Evolutionary conservation across 2,329 filamentous ascomycete species (phyloP), one percentile per base, ranked within the genome.

Genomic region (Ascochyta lentis): DNA sequence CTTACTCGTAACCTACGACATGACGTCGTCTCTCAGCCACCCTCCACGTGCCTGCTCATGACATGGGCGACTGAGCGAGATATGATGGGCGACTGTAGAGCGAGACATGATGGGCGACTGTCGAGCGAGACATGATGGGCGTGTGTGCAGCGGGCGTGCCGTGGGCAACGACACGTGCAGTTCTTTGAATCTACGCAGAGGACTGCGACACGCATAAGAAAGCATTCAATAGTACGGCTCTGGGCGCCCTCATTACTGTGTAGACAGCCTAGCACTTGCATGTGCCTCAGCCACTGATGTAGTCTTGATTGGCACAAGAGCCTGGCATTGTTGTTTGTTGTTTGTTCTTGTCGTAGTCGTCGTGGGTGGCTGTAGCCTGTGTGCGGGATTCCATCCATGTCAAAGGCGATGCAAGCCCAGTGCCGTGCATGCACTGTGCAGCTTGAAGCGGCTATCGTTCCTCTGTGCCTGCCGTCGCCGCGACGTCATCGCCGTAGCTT

Each of bases 401-500:
- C 45, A 42, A 38, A 42, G 31, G 44, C 26, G 35, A 45, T 29
- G 44, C 52, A 50, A 29, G 38, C 39, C 47, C 44, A 40, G 31
- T 41, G 51, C 45, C 35, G 52, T 49, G 47, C 56, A 56, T 38
- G 45, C 16, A 16, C 16, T 16, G 16, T 16, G 16, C 37, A 27
- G 29, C 29, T 8, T 29, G 27, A 9, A 37, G 53, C 47, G 43
- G 46, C 38, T 34, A 48, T 44, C 51, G 51, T 45, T 40, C 49
- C 29, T 39, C 29, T 45, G 24, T 43, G 33, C 40, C 40, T 44
- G 48, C 40, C 33, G 48, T 38, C 23, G 33, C 8, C 12, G 7
- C 33, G 38, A 53, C 52, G 52, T 59, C 56, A 52, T 53, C 33
- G 29, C 47, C 4, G 41, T 37, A 23, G 42, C 42, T 46, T 41